Evolutionary conservation across 768 basidiomycete species (phyloP), one percentile per base, ranked within the genome.

Genomic region (Trametes villosa): DNA sequence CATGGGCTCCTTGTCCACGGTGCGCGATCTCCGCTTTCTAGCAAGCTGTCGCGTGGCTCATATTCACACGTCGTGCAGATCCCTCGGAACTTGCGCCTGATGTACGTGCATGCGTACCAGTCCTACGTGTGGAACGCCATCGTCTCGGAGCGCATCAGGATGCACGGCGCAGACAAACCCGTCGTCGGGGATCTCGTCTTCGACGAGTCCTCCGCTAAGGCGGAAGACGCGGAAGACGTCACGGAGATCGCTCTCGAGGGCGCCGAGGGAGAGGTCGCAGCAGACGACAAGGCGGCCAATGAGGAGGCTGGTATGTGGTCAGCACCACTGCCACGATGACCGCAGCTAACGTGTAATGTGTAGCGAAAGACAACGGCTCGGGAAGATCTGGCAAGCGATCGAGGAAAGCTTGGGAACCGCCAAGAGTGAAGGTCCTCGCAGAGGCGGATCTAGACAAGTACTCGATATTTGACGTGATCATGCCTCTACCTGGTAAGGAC

Each of bases 81-180:
- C 66, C 97, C 97, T 15, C 84, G 90, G 57, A 98, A 96, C 70
- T 83, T 99, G 60, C 85, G 97, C 51, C 77, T 97, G 65, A 98
- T 99, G 92, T 99, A 98, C 72, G 87, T 98, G 55, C 97, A 99
- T 74, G 96, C 96, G 30, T 99, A 98, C 72, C 97, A 99, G 73
- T 96, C 93, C 17, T 99, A 98, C 68, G 88, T 98, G 33, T 99
- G 96, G 96, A 99, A 99, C 75, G 87, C 94, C 47, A 88, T 98
- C 57, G 93, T 96, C 40, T 98, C 96, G 3, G 94, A 98, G 74
- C 89, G 97, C 13, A 87, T 98, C 68, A 86, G 85, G 60, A 79
- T 81, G 48, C 87, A 87, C 67, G 94, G 96, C 30, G 77, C 82
- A 51, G 83, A 88, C 51, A 81, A 83, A 60, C 87, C 93, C 1